Conservation (phyloP, 495 filamentous ascomycete genomes). For the Hyaloscypha hepaticicola region DNA sequence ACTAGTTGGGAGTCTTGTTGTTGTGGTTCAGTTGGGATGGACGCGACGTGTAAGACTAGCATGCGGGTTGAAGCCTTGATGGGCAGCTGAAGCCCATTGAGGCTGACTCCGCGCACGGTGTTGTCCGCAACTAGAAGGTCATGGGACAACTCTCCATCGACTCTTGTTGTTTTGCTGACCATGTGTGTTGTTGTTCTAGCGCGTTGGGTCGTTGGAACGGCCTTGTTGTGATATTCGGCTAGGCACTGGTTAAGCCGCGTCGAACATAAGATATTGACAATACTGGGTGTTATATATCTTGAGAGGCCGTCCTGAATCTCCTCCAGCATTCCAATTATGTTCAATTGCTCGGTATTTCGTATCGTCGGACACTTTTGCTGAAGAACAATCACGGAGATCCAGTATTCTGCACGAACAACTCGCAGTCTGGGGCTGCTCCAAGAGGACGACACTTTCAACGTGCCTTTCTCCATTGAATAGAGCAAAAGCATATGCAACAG, state of each 20-base stretch:
- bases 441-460: too few species aligned
- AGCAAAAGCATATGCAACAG: background rate
- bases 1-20: background rate
- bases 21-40: background rate
- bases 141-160: too few species aligned
- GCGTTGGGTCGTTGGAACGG: background rate
- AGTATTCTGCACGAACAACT: too few species aligned
- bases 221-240: background rate
- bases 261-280: background rate
- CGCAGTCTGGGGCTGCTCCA: too few species aligned
- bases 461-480: background rate
- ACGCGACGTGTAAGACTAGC: too few species aligned
- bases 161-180: too few species aligned
- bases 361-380: background rate
- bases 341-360: background rate
- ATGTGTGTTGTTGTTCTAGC: background rate
- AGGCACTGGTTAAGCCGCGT: background rate
- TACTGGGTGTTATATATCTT: background rate
- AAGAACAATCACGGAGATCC: background rate
- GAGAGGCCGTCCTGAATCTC: background rate
- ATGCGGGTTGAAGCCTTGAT: too few species aligned
- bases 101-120: too few species aligned
- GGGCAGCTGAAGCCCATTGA: too few species aligned
- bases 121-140: too few species aligned
- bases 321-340: background rate